Conservation (phyloP, 208 protist genomes). For the Acanthamoeba lenticulata region DNA sequence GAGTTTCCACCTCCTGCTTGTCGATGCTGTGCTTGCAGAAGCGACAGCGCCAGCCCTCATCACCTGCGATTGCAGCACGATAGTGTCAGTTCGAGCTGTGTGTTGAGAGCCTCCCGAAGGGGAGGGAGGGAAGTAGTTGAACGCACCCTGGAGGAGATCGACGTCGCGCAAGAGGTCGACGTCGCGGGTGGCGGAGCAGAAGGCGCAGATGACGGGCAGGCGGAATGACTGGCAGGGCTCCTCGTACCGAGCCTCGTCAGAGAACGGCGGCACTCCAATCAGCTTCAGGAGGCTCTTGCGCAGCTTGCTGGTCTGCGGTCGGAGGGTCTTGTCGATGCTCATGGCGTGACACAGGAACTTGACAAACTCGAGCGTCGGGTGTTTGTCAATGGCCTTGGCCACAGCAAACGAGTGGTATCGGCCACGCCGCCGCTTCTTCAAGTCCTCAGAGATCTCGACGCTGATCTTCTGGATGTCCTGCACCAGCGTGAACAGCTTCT, state of each 20-base stretch:
- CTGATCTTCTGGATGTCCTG: slow-evolving; percentile 48
- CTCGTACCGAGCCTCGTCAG: slow-evolving; percentile 68
- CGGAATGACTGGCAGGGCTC: slow-evolving; percentile 82
- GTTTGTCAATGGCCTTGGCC: slow-evolving; percentile 51
- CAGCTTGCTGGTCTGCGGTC: slow-evolving; percentile 74
- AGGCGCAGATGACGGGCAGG: slow-evolving; percentile 84
- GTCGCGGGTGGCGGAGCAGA: slow-evolving; percentile 79
- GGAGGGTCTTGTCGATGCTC: slow-evolving; percentile 76
- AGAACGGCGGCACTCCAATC: slow-evolving; percentile 48
- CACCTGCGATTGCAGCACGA: not conserved
- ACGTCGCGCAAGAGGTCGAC: slow-evolving; percentile 64
- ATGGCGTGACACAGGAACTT: slow-evolving; percentile 84
- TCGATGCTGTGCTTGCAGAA: slow-evolving; percentile 76
- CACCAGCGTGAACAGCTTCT: slow-evolving; percentile 65
- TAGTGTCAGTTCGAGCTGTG: no score
- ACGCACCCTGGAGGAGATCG: slow-evolving; percentile 26
- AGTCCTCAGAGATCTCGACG: slow-evolving; percentile 39
- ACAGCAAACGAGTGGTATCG: slow-evolving; percentile 48
- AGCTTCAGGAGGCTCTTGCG: slow-evolving; percentile 81
- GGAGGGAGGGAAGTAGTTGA: no score
- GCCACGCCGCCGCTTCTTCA: not conserved
- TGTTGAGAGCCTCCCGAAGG: no score
- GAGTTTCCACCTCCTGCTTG: slow-evolving; percentile 73
- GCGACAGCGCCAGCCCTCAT: slow-evolving; percentile 69
- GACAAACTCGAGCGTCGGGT: slow-evolving; percentile 77